Conservation (phyloP, 1,284 basidiomycete species). For the Malassezia pachydermatis region DNA sequence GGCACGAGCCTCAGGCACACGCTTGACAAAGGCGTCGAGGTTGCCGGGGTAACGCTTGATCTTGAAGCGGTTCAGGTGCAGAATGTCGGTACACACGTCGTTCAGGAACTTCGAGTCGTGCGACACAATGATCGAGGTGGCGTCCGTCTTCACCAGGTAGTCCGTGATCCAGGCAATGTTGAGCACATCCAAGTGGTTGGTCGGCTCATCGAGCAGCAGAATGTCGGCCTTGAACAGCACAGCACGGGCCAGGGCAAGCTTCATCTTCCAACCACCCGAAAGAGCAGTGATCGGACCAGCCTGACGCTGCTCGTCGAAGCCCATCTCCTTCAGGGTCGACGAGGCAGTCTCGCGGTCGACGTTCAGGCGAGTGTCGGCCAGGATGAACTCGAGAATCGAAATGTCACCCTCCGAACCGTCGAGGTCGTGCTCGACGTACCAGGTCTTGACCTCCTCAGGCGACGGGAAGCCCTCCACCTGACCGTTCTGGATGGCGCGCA, state of each 20-base stretch:
- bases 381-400: constrained; percentile 46
- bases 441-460: constrained; percentile 47
- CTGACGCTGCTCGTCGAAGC: constrained; percentile 46
- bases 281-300: constrained; percentile 44
- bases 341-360: constrained; percentile 35
- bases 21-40: constrained; percentile 47
- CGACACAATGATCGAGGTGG: constrained; percentile 48
- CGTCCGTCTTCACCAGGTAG: constrained; percentile 37
- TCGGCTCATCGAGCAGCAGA: constrained; percentile 47
- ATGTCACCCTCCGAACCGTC: constrained; percentile 47
- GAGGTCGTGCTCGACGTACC: constrained; percentile 49
- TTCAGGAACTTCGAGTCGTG: constrained; percentile 48
- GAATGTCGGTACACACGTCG: constrained; percentile 48
- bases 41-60: constrained; percentile 48
- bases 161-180: constrained; percentile 48
- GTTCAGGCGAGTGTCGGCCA: constrained; percentile 42
- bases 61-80: constrained; percentile 49
- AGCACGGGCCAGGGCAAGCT: constrained; percentile 48
- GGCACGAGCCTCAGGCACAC: constrained; percentile 45
- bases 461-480: constrained; percentile 49
- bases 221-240: constrained; percentile 49
- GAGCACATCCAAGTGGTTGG: constrained; percentile 49
- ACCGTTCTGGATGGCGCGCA: constrained; percentile 48
- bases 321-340: constrained; percentile 43
- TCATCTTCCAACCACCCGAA: constrained; percentile 49